Base-by-base conservation (phyloP, 306 rosid genomes). In the Cicer yamashitae region DNA sequence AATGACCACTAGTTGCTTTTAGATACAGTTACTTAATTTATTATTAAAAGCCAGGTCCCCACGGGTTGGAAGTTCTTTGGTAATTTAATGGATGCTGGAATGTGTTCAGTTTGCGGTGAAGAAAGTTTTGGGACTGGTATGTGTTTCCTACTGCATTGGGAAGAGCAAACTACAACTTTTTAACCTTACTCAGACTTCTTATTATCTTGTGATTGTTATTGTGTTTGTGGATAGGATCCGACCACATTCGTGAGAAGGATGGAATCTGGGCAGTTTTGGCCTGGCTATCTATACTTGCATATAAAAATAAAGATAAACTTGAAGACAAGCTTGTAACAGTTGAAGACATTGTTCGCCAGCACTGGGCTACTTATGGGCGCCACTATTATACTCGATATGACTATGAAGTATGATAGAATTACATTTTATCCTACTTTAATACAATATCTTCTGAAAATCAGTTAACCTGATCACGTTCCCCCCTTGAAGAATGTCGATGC, bases 231-330 rank as follows among this genome's bases (percentile, higher is more conserved):
- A 64, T 77, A 94, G 99, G 99, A 44, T 94, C 98, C 11, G 99
- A 94, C 68, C 99, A 94, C 82, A 92, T 94, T 58, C 96, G 99
- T 60, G 99, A 92, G 84, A 94, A 94, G 77, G 99, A 94, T 88
- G 99, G 99, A 69, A 96, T 96, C 83, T 90, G 98, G 99, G 98
- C 99, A 50, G 99, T 96, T 75, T 83, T 92, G 89, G 99, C 98
- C 80, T 96, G 98, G 99, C 82, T 92, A 17, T 89, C 99, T 46
- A 90, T 92, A 64, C 88, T 92, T 17, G 98, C 98, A 60, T 62
- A 80, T 45, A 96, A 92, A 87, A 96, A 96, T 74, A 96, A 90
- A 87, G 93, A 84, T 67, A 87, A 87, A 57, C 89, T 96, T 77
- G 86, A 87, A 39, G 83, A 83, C 61, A 96, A 89, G 79, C 97